Conservation (phyloP, 2,329 filamentous ascomycete genomes). For the Didymosphaeria variabile region DNA sequence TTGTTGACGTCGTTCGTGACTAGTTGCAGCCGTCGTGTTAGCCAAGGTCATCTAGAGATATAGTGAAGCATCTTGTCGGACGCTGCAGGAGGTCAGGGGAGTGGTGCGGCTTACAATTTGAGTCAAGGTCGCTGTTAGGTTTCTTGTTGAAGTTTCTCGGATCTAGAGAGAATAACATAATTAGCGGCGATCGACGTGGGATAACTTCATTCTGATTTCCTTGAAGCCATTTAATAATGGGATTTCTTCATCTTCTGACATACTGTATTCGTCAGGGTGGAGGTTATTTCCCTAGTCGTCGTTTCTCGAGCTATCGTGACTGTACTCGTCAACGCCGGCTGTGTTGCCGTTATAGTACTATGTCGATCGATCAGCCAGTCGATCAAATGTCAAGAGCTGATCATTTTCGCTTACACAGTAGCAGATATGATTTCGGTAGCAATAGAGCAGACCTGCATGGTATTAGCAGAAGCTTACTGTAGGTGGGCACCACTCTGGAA, state of each 20-base stretch:
- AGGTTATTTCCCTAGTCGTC: neutral
- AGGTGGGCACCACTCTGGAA: slow-evolving; percentile 1
- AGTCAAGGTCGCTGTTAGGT: neutral
- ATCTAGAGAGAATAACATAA: neutral
- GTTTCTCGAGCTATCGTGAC: neutral
- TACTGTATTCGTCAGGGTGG: neutral
- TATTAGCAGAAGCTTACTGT: neutral
- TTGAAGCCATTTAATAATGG: neutral
- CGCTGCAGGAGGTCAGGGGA: neutral
- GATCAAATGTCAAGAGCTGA: no score
- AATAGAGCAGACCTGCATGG: neutral
- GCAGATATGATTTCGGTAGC: no score
- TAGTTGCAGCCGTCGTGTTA: neutral
- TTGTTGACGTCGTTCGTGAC: slow-evolving; percentile 7
- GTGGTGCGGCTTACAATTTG: neutral
- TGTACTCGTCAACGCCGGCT: neutral
- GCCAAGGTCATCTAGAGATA: neutral
- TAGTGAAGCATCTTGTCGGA: neutral
- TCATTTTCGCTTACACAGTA: no score
- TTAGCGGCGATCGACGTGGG: neutral
- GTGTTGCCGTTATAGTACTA: neutral
- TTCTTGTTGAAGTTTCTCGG: neutral
- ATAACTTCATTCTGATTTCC: neutral
- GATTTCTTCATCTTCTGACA: neutral
- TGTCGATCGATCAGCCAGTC: no score